phyloP scores from a whole-genome alignment of 768 basidiomycete genomes.

The Tricholoma hemisulphureum region DNA sequence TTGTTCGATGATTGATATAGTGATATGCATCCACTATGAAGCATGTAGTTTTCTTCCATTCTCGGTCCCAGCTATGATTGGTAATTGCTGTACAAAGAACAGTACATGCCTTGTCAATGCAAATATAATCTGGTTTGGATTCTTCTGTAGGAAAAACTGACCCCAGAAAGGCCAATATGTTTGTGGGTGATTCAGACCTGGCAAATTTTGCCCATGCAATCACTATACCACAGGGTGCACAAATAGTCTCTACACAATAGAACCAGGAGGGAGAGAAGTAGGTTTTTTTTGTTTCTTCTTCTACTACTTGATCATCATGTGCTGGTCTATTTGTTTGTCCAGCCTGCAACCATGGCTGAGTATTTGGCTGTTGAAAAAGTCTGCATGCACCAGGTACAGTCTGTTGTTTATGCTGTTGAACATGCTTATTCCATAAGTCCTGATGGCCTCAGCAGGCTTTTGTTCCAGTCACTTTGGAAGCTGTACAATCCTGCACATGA shows the following conservation, averaged over 20 bases:
- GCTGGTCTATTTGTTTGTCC: constrained; percentile 1
- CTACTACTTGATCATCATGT: constrained; percentile 18
- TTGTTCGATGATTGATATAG: not conserved
- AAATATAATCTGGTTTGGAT: not conserved
- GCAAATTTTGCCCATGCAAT: too few species aligned
- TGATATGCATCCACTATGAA: not conserved
- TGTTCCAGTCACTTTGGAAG: constrained; percentile 6
- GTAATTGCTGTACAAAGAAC: not conserved
- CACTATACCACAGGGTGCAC: too few species aligned
- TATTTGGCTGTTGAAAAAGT: too few species aligned
- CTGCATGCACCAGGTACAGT: not conserved
- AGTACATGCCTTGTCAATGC: not conserved
- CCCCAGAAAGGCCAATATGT: not conserved
- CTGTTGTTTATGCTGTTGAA: too few species aligned
- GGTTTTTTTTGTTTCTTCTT: constrained; percentile 9
- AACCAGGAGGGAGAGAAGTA: constrained; percentile 19
- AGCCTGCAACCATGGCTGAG: constrained; percentile 13
- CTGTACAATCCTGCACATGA: constrained; percentile 16
- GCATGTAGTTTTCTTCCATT: not conserved
- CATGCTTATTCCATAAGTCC: too few species aligned
- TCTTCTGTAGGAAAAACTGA: not conserved
- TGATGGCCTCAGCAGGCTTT: too few species aligned
- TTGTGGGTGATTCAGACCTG: constrained; percentile 23
- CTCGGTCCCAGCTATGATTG: not conserved
- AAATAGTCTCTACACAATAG: too few species aligned